Conservation (phyloP, 1,284 basidiomycete genomes). For the Cerrena zonata region DNA sequence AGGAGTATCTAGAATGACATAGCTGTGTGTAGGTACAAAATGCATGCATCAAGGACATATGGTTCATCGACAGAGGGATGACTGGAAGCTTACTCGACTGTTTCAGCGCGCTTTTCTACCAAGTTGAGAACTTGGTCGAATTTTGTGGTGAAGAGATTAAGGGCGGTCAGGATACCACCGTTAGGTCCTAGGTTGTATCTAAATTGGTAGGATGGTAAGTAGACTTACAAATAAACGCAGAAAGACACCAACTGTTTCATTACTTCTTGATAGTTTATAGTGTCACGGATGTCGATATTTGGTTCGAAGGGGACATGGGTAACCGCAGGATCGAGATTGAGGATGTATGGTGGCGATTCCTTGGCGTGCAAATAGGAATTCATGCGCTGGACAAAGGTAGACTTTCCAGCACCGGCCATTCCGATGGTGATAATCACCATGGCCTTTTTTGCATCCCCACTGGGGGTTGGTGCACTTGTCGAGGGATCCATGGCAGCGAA, state of each 20-base stretch:
- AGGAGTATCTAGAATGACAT: conserved; percentile 94
- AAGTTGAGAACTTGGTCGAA: conserved; percentile 94
- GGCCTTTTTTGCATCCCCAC: conserved; percentile 48
- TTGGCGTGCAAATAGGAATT: conserved; percentile 79
- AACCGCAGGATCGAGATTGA: conserved; percentile 97
- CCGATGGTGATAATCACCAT: conserved; percentile 84
- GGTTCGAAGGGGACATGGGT: conserved; percentile 85
- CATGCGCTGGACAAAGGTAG: conserved; percentile 91
- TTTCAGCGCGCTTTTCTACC: conserved; percentile 85
- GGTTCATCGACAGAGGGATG: not conserved
- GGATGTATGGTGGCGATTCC: conserved; percentile 78
- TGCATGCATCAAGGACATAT: not conserved
- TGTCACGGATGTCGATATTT: conserved; percentile 97
- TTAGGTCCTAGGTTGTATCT: conserved; percentile 98
- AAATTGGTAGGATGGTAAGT: conserved; percentile 6
- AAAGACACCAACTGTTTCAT: conserved; percentile 90
- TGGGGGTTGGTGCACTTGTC: not conserved
- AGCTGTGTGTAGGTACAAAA: conserved; percentile 39
- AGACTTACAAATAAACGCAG: conserved; percentile 12
- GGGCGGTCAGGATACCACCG: conserved; percentile 92
- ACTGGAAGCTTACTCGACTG: conserved; percentile 68
- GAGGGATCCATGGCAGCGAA: not conserved
- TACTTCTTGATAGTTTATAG: conserved; percentile 94
- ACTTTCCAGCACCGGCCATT: conserved; percentile 94
- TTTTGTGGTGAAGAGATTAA: conserved; percentile 98